Percentiles rank a stretch among this genome's conserved stretches.
Evolutionary conservation across 192 early-diverging fungal genomes (phyloP).

Genomic region (Backusella tuberculispora): DNA sequence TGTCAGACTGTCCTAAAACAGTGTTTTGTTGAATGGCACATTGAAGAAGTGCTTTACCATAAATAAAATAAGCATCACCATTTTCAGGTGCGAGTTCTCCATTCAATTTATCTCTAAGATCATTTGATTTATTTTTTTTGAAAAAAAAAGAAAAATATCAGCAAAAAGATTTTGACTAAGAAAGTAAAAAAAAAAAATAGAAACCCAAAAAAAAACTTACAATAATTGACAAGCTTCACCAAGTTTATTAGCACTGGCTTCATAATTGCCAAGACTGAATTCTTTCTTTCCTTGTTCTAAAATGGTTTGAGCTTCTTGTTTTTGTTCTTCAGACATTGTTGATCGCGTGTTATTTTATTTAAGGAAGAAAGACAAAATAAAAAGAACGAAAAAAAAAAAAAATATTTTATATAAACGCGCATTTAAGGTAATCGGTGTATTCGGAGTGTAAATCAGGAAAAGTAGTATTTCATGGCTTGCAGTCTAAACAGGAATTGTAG

Average conservation of each 20-base stretch:
- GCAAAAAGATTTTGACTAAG: neutral
- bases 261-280: slow-evolving; percentile 66
- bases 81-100: slow-evolving; percentile 65
- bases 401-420: too few species aligned
- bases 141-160: neutral
- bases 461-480: too few species aligned
- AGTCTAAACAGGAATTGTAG: too few species aligned
- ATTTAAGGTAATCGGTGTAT: too few species aligned
- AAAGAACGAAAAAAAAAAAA: too few species aligned
- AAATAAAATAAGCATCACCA: slow-evolving; percentile 74
- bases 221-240: slow-evolving; percentile 70
- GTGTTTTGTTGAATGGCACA: slow-evolving; percentile 74
- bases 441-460: too few species aligned
- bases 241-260: slow-evolving; percentile 64
- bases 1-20: slow-evolving; percentile 62
- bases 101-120: slow-evolving; percentile 60
- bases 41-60: slow-evolving; percentile 76
- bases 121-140: neutral
- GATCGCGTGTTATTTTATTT: slow-evolving; percentile 1
- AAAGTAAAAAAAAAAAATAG: neutral
- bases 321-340: neutral
- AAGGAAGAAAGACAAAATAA: too few species aligned
- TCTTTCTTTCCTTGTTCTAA: slow-evolving; percentile 66
- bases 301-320: neutral
- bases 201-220: slow-evolving; percentile 41